Base-by-base conservation (phyloP, 2,329 filamentous ascomycete genomes). In the Neofusicoccum sp. region DNA sequence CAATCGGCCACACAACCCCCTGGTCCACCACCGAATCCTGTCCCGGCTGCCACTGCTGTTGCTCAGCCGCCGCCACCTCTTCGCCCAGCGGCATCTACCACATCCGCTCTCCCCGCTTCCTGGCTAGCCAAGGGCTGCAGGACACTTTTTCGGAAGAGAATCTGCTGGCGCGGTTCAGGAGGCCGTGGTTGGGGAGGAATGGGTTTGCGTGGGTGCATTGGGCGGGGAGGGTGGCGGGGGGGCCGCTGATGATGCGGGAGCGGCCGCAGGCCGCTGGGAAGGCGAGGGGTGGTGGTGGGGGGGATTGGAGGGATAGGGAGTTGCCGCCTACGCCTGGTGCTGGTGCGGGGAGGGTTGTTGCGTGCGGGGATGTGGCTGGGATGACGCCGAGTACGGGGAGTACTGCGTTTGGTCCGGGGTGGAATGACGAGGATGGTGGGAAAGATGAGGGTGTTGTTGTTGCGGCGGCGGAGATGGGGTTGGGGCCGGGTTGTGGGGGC, bases 131-230 rank as follows among this genome's bases (percentile, higher is more conserved):
- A 60, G 70, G 69, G 1, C 63, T 72, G 8, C 69, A 62, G 44
- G 68, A 74, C 59, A 68, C 68, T 0, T 75, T 75, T 59, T 71
- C 70, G 41, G 73, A 74, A 60, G 71, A 70, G 47, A 71, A 72
- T 49, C 65, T 76, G 12, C 61, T 75, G 28, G 63, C 63, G n/a
- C 63, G 68, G 9, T 76, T 70, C 59, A 61, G 62, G 11, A 58
- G 64, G 0, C 75, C 74, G 0, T 59, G 40, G 6, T 58, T 65
- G 6, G 75, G 71, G 0, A 68, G 66, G 45, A 64, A 62, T 4
- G 63, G 70, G 49, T 74, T 70, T 54, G 71, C 70, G 3, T 76
- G 75, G 64, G 75, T 76, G 14, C 67, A 73, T 41, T 76, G 74
- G 73, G 73, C 72, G 6, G 68, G 71, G 45, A 67, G 72, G 16